Conservation (phyloP, 495 filamentous ascomycete genomes). For the Oidiodendron maius region DNA sequence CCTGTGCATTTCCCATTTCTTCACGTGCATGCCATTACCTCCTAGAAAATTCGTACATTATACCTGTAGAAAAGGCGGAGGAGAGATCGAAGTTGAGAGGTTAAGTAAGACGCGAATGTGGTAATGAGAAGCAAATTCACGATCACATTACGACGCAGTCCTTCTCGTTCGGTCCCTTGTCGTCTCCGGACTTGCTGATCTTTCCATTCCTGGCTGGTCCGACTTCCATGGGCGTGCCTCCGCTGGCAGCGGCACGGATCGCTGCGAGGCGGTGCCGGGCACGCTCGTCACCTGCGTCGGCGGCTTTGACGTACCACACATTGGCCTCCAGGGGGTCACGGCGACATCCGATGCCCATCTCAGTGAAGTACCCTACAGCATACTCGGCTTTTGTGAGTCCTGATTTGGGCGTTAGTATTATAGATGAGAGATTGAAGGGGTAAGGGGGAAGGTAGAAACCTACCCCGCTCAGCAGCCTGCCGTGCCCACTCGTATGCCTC, state of each 20-base stretch:
- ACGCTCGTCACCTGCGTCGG: conserved; percentile 84
- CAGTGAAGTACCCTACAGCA: conserved; percentile 93
- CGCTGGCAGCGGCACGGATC: conserved; percentile 80
- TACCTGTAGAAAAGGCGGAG: too few species aligned
- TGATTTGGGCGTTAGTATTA: conserved; percentile 25
- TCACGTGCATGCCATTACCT: too few species aligned
- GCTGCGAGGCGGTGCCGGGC: conserved; percentile 80
- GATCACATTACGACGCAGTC: conserved; percentile 56
- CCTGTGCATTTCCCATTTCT: too few species aligned
- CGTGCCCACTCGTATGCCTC: conserved; percentile 97
- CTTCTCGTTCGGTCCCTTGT: conserved; percentile 36
- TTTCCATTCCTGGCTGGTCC: conserved; percentile 44
- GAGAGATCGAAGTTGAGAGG: too few species aligned
- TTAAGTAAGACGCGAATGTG: too few species aligned
- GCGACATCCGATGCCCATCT: conserved; percentile 95
- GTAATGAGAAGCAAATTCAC: background rate
- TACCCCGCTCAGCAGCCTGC: conserved; percentile 79
- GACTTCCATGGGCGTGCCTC: conserved; percentile 50
- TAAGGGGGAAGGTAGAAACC: conserved; percentile 23
- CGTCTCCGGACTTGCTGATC: conserved; percentile 35
- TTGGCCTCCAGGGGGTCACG: conserved; percentile 92
- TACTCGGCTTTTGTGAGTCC: conserved; percentile 92
- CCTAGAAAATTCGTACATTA: too few species aligned
- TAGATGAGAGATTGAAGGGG: conserved; percentile 8
- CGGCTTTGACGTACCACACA: conserved; percentile 96